Conservation (phyloP, 208 protist genomes). For the Borovskyia barvae region DNA sequence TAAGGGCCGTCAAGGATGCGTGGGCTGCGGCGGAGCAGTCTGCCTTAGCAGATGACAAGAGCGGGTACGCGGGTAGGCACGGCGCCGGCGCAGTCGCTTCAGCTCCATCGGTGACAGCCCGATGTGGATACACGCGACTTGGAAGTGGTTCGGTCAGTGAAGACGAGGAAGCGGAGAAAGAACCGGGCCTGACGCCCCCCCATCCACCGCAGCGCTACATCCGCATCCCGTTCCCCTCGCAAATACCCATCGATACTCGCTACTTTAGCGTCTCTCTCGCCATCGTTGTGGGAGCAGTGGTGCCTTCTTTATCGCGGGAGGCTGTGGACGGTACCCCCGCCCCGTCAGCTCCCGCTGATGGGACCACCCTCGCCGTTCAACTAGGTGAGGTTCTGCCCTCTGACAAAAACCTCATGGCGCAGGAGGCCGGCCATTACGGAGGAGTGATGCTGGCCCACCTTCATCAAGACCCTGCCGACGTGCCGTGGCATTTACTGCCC, state of each 20-base stretch:
- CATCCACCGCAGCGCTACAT: not conserved
- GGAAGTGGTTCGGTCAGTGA: not conserved
- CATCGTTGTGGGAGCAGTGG: too few relatives aligned
- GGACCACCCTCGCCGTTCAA: too few relatives aligned
- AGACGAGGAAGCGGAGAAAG: not conserved
- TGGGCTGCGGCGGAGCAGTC: conserved; percentile 3
- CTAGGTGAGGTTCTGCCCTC: too few relatives aligned
- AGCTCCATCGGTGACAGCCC: not conserved
- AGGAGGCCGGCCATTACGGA: conserved; percentile 17
- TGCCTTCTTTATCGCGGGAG: not conserved
- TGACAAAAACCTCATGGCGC: too few relatives aligned
- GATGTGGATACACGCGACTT: not conserved
- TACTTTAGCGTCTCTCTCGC: too few relatives aligned
- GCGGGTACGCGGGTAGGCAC: too few relatives aligned
- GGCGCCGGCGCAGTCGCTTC: not conserved
- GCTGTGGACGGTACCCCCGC: too few relatives aligned
- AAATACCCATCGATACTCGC: too few relatives aligned
- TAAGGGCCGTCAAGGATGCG: conserved; percentile 1
- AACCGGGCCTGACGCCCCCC: not conserved
- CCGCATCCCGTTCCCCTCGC: not conserved
- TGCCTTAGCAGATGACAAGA: not conserved
- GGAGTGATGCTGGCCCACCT: conserved; percentile 38
- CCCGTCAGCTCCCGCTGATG: too few relatives aligned
- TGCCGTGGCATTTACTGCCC: conserved; percentile 54
- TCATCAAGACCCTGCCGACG: conserved; percentile 18